A percentile compares a stretch with the other conserved stretches of the same genome.
Conservation (phyloP, 2,329 filamentous ascomycete genomes). For the Stagonosporopsis vannaccii region DNA sequence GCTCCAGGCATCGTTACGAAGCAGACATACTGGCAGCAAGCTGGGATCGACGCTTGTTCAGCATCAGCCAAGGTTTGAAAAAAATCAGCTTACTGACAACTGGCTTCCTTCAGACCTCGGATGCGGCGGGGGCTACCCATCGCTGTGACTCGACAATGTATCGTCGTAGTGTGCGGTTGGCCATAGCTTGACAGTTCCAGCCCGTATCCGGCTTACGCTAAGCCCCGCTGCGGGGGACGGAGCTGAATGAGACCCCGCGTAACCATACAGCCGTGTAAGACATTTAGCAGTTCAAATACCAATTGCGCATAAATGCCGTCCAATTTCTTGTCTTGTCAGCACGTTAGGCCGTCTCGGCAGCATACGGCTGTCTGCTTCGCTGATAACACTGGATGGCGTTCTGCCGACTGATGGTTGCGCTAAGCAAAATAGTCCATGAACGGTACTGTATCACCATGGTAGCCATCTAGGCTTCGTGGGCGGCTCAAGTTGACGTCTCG, state of each 20-base stretch:
- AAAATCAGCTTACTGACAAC: background rate
- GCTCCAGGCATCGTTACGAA: background rate
- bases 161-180: background rate
- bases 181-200: constrained; percentile 11
- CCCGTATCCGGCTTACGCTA: background rate
- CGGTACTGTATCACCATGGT: background rate
- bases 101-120: constrained; percentile 3
- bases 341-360: background rate
- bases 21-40: background rate
- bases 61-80: background rate
- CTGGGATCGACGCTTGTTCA: background rate
- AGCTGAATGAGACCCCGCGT: background rate
- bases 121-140: constrained; percentile 2
- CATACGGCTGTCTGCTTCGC: background rate
- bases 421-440: background rate
- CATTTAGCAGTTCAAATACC: background rate
- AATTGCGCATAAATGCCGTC: background rate
- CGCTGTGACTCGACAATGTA: background rate
- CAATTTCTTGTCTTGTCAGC: background rate
- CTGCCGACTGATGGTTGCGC: background rate
- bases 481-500: background rate
- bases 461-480: background rate
- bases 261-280: background rate
- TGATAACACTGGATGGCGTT: background rate
- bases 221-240: constrained; percentile 14